phyloP scores from a whole-genome alignment of 805 yeast genomes.

The Starmerella bombi region DNA sequence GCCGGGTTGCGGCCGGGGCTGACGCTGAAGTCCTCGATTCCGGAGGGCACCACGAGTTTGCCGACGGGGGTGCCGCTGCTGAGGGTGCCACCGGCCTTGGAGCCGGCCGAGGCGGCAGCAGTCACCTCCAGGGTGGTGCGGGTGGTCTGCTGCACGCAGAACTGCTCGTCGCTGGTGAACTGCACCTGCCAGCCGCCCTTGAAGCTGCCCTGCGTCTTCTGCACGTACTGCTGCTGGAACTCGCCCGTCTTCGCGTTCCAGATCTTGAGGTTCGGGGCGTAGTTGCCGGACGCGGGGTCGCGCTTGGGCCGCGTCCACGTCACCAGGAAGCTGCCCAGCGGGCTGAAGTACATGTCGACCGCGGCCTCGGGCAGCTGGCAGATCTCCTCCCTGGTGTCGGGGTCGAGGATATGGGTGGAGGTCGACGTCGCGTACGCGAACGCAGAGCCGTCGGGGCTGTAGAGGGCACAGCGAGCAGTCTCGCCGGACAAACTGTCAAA shows the following conservation, averaged over 20 bases:
- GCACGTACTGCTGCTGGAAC: conserved; percentile 49
- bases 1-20: conserved; percentile 86
- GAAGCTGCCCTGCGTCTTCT: conserved; percentile 52
- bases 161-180: conserved; percentile 67
- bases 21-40: conserved; percentile 47
- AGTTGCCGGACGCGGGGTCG: conserved; percentile 56
- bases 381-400: conserved; percentile 38
- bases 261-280: conserved; percentile 66
- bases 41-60: conserved; percentile 39
- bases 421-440: conserved; percentile 64
- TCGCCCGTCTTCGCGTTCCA: conserved; percentile 44
- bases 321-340: conserved; percentile 65
- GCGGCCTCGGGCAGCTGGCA: conserved; percentile 45
- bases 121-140: conserved; percentile 49
- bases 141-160: conserved; percentile 46
- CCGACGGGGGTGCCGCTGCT: conserved; percentile 23
- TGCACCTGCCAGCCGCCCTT: conserved; percentile 70
- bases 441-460: conserved; percentile 52
- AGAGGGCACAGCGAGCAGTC: conserved; percentile 51
- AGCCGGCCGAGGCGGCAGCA: conserved; percentile 33
- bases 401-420: conserved; percentile 42
- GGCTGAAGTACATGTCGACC: conserved; percentile 79
- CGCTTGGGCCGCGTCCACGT: conserved; percentile 84
- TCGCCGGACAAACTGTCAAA: conserved; percentile 24
- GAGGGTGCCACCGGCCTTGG: conserved; percentile 33